Base-by-base conservation (phyloP, 2,329 filamentous ascomycete genomes). In the Cercospora sojina region DNA sequence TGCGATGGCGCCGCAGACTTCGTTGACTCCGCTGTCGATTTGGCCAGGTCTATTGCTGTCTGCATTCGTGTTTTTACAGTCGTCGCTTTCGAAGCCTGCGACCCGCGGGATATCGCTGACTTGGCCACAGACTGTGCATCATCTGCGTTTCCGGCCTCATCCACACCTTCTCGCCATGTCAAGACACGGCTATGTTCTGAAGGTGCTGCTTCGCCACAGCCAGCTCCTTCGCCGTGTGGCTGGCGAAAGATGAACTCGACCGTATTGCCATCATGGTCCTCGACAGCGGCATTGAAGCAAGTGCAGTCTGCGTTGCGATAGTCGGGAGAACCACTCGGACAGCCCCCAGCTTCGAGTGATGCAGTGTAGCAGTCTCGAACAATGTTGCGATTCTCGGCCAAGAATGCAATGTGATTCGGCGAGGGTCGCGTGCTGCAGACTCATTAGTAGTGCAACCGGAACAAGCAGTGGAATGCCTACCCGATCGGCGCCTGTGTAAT, bases 181-280 rank as follows among this genome's bases (percentile, higher is more conserved):
- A 84, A 75, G 18, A 85, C 82, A 43, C 78, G 79, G 60, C 81
- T 77, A 16, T 64, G 64, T 68, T 80, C 75, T 41, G 79, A 74
- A 18, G 81, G 77, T 20, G 75, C 77, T 20, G 71, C 67, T n/a
- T 72, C 79, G 53, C 79, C 69, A 76, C 69, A 66, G 76, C 77
- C 78, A 47, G 76, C 78, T 62, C 81, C 66, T n/a, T 69, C 64
- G 18, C 64, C 67, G 56, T 70, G 67, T 7, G 69, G 64, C 62
- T 76, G 80, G 61, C 83, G 82, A 76, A 88, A 90, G 59, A 93
- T 87, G 31, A 91, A 90, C 75, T 95, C 91, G 76, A 96, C 88
- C 72, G 86, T 90, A 80, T 96, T 96, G 59, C 91, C 91, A 80
- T 96, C 92, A 63, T 91, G 85, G 78, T 96, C 92, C 67, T 88